These are phyloP conservation scores for Paraphoma chrysanthemicola DNA, from an alignment of 2,329 filamentous ascomycete genomes.

Conservation along the genomic window DNA sequence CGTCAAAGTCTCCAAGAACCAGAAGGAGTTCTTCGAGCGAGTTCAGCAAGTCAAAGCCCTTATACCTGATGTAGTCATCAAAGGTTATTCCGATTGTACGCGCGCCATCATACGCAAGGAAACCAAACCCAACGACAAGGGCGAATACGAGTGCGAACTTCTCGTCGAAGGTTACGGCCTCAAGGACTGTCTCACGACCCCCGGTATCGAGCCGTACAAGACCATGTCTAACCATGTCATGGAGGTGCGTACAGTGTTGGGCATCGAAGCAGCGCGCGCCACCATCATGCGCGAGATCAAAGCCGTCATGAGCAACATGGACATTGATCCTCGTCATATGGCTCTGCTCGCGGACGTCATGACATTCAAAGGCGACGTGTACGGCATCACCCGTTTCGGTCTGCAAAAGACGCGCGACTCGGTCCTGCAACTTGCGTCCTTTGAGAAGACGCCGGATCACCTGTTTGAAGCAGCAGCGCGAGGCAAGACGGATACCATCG, in stretches of 20 bases:
- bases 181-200: slow-evolving; percentile 87
- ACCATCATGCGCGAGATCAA: slow-evolving; percentile 91
- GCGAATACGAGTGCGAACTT: slow-evolving; percentile 63
- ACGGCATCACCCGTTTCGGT: slow-evolving; percentile 96
- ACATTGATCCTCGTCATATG: slow-evolving; percentile 97
- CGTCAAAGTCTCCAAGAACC: slow-evolving; percentile 43
- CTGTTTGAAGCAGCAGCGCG: slow-evolving; percentile 91
- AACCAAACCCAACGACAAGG: slow-evolving; percentile 71
- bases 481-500: slow-evolving; percentile 90
- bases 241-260: slow-evolving; percentile 85
- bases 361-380: slow-evolving; percentile 97
- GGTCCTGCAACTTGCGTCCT: slow-evolving; percentile 91
- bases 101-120: slow-evolving; percentile 89
- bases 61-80: slow-evolving; percentile 83
- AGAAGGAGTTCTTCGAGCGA: slow-evolving; percentile 73
- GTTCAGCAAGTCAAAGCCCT: slow-evolving; percentile 85
- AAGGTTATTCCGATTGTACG: slow-evolving; percentile 83
- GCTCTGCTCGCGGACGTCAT: slow-evolving; percentile 96
- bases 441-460: slow-evolving; percentile 98
- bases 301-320: slow-evolving; percentile 90
- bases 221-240: slow-evolving; percentile 86
- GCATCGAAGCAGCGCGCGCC: slow-evolving; percentile 89
- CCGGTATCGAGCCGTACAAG: slow-evolving; percentile 81
- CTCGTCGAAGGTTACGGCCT: slow-evolving; percentile 94
- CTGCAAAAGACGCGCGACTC: slow-evolving; percentile 95